phyloP scores from a whole-genome alignment of 495 filamentous ascomycete species.

The Rhypophila decipiens region DNA sequence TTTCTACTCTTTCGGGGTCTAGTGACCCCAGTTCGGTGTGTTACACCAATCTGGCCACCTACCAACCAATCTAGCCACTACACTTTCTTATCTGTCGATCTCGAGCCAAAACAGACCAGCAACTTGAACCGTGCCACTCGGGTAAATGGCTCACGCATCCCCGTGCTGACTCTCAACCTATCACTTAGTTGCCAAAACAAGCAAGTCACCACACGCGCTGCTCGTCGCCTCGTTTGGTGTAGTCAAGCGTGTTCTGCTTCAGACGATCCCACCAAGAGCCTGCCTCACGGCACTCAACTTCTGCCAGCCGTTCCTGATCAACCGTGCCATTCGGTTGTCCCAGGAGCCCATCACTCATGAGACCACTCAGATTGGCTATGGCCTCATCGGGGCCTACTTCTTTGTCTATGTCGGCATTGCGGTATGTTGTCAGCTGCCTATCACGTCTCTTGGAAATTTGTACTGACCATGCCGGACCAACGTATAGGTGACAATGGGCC shows the following conservation, averaged over 20 bases:
- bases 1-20: too few relatives aligned
- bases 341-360: conserved; percentile 18
- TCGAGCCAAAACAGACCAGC: too few relatives aligned
- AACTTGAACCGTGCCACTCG: too few relatives aligned
- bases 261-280: conserved; percentile 46
- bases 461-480: neutral
- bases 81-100: too few relatives aligned
- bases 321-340: conserved; percentile 43
- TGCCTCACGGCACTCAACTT: conserved; percentile 54
- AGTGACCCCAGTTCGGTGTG: too few relatives aligned
- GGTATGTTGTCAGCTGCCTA: conserved; percentile 14
- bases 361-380: conserved; percentile 45
- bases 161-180: too few relatives aligned
- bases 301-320: conserved; percentile 59
- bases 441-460: neutral
- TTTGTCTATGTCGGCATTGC: conserved; percentile 58
- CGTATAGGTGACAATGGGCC: conserved; percentile 36
- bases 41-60: too few relatives aligned
- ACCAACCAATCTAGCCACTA: too few relatives aligned
- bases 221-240: conserved; percentile 35
- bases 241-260: conserved; percentile 42
- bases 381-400: conserved; percentile 58
- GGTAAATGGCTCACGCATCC: too few relatives aligned
- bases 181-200: too few relatives aligned
- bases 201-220: conserved; percentile 30